A percentile compares a stretch with the other conserved stretches of the same genome.
phyloP scores from a whole-genome alignment of 2,329 filamentous ascomycete genomes.

The Fusarium guadeloupense region DNA sequence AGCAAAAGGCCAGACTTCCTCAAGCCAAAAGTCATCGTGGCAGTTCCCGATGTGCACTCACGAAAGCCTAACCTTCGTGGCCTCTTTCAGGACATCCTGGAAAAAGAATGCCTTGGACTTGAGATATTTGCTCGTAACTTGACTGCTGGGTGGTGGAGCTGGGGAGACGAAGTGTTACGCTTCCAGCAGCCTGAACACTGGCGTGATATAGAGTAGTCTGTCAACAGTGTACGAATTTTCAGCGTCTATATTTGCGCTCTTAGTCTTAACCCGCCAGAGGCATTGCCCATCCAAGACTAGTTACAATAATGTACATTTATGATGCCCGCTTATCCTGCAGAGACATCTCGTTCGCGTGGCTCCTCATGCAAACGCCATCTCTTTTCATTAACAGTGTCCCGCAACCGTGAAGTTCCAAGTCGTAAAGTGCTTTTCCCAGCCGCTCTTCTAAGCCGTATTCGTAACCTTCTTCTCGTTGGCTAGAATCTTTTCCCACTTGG shows the following conservation, averaged over 20 bases:
- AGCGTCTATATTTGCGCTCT: constrained; percentile 39
- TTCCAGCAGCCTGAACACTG: constrained; percentile 71
- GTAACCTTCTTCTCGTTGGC: constrained; percentile 38
- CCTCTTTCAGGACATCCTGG: constrained; percentile 66
- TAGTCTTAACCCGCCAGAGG: constrained; percentile 36
- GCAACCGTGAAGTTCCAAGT: constrained; percentile 5
- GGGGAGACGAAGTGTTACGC: constrained; percentile 77
- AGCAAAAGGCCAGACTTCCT: constrained; percentile 36
- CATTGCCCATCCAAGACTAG: constrained; percentile 37
- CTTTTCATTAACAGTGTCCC: constrained; percentile 37
- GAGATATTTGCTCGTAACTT: constrained; percentile 81
- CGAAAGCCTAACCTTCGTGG: constrained; percentile 77
- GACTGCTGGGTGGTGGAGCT: constrained; percentile 80
- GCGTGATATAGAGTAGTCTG: constrained; percentile 41
- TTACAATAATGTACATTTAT: constrained; percentile 49
- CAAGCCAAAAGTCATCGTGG: constrained; percentile 67
- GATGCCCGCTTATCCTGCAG: constrained; percentile 44
- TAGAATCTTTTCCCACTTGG: constrained; percentile 55
- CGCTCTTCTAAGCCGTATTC: constrained; percentile 36
- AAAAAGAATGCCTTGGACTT: constrained; percentile 63
- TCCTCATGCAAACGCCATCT: constrained; percentile 26
- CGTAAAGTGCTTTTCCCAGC: constrained; percentile 10
- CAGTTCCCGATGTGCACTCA: constrained; percentile 80
- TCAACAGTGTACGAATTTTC: constrained; percentile 18
- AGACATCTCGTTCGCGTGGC: constrained; percentile 17